Base-by-base conservation (phyloP, 305 asterid species). In the Solanum hybrid region DNA sequence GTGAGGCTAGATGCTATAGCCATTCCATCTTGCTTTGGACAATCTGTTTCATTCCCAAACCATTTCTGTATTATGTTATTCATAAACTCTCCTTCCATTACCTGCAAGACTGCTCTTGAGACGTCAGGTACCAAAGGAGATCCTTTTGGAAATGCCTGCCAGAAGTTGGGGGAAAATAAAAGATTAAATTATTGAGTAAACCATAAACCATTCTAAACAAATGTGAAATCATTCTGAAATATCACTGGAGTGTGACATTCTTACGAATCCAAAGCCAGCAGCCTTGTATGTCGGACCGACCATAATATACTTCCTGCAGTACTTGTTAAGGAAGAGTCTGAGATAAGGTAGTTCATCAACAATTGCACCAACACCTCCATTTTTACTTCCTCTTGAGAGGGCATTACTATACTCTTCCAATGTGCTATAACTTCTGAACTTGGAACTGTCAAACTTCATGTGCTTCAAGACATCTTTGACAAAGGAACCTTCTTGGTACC, bases 241-340 rank as follows among this genome's bases (percentile, higher is more conserved):
- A 64, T 34, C 46, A n/a, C 13, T 75, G 35, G 86, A 80, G 86
- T 39, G 86, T 0, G 7, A 80, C 35, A 79, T 24, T 80, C 89
- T 92, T 92, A 95, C 96, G 71, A 94, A 95, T 90, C 95, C 96
- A 71, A 94, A 94, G 34, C 98, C 98, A 28, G 92, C 92, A 42
- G 97, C 91, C 92, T 92, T 93, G 90, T 91, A 92, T 3, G 90
- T 67, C 0, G 95, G 95, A 6, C 92, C 96, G 29, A 93, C 91
- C 93, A 89, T 93, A 89, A 91, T 92, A 92, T 93, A 94, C 51
- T 94, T 95, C 78, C 91, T 87, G 76, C 93, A 92, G 88, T 95
- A 90, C 69, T 92, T 91, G 28, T 89, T 90, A 3, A 94, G 94
- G 87, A 95, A 91, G 79, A 90, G 88, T 90, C 93, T 90, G 86